Evolutionary conservation across 331 rosid species (phyloP), one percentile per base, ranked within the genome.

Genomic region (Pyrus hybrid): DNA sequence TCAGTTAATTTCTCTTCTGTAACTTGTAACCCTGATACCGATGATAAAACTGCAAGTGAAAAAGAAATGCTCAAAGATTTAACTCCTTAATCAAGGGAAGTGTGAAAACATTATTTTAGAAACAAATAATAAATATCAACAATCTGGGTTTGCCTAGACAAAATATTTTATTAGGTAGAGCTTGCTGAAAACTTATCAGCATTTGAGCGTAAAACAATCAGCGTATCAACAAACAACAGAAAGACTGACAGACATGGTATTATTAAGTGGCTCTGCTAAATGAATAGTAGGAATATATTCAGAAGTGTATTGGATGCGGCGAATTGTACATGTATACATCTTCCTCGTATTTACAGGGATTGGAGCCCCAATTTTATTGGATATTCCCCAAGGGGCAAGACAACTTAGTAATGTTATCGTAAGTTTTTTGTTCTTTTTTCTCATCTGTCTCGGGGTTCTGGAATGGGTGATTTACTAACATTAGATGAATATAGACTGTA

Each of bases 11-110:
- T 89, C 17, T 75, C 73, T 57, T 84, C 88, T 35, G 87, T 88
- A 64, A 85, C 87, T 88, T 86, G 79, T 58, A 91, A 23, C 72
- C 97, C 98, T 54, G 97, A 88, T 64, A 88, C 89, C 20, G 99
- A 82, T 61, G 99, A 87, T 33, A 94, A 90, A 85, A 94, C 99
- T 92, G 95, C 88, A 82, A 54, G 76, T 56, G 23, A 11, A 63
- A 35, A 63, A 63, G 58, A 51, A 68, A 75, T 43, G 16, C 20
- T 35, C 70, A 72, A 47, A 63, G 23, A 63, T 57, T 43, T 79
- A 63, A 72, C 54, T 56, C 63, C 56, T 37, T 30, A 83, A 65
- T 13, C 47, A 63, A 74, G 23, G 26, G 21, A 16, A 79, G 61
- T 43, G 63, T 33, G 6, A 67, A 22, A 68, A 12, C 28, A 11